Evolutionary conservation across 192 early-diverging fungal species (phyloP).

Genomic region (Backusella tarrabulga): DNA sequence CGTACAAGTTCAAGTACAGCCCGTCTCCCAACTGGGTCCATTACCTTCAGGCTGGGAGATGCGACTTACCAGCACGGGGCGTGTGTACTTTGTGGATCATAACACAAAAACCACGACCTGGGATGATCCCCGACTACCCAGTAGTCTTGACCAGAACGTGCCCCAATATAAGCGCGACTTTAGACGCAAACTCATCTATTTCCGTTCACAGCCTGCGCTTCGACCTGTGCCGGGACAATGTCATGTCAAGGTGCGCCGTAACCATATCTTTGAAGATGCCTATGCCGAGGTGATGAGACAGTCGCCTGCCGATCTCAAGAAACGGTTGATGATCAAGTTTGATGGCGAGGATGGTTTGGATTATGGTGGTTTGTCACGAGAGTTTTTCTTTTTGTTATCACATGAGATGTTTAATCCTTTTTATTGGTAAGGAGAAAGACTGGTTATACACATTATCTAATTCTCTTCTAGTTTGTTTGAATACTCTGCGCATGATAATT

Average conservation of each 20-base stretch:
- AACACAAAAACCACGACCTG: conserved; percentile 98
- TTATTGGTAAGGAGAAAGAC: conserved; percentile 26
- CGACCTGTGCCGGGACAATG: conserved; percentile 87
- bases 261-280: conserved; percentile 92
- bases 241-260: conserved; percentile 89
- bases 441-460: conserved; percentile 10
- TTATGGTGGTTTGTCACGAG: conserved; percentile 96
- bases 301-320: conserved; percentile 87
- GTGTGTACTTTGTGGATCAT: conserved; percentile 99
- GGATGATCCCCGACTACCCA: conserved; percentile 88
- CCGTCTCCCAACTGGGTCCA: conserved; percentile 76
- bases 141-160: conserved; percentile 83
- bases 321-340: conserved; percentile 98
- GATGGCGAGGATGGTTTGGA: conserved; percentile 98
- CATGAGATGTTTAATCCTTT: conserved; percentile 99
- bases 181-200: conserved; percentile 95
- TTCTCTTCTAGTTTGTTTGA: conserved; percentile 78
- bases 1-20: conserved; percentile 69
- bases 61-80: conserved; percentile 92
- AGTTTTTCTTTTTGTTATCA: conserved; percentile 97
- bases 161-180: conserved; percentile 99
- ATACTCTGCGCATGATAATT: conserved; percentile 97
- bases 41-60: conserved; percentile 99
- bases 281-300: conserved; percentile 96
- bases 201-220: conserved; percentile 90